These are phyloP conservation scores for Calamus simplicifolius DNA, from an alignment of 176 grass and related monocot species.

Conservation along the genomic window DNA sequence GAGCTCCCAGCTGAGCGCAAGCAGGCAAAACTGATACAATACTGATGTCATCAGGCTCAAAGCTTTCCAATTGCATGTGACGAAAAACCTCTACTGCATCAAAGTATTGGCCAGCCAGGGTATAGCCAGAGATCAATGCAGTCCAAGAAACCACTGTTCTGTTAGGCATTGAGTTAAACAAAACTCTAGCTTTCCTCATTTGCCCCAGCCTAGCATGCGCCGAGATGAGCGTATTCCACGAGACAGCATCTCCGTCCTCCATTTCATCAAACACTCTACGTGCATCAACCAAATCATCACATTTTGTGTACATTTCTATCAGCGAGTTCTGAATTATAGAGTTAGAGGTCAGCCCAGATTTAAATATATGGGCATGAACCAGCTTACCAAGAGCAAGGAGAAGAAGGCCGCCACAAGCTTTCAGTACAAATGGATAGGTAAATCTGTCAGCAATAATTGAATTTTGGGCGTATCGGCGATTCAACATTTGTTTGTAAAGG, in stretches of 20 bases:
- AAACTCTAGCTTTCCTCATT: slow-evolving; percentile 28
- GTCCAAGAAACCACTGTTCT: slow-evolving; percentile 62
- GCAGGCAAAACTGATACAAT: slow-evolving; percentile 49
- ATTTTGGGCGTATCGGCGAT: slow-evolving; percentile 1
- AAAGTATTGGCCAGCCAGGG: slow-evolving; percentile 14
- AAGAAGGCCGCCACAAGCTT: slow-evolving; percentile 30
- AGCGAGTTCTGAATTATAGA: slow-evolving; percentile 46
- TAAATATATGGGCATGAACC: slow-evolving; percentile 35
- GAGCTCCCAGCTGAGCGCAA: slow-evolving; percentile 43
- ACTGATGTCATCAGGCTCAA: slow-evolving; percentile 49
- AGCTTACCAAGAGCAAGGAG: slow-evolving; percentile 27
- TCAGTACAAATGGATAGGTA: slow-evolving; percentile 69
- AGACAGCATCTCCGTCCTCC: slow-evolving; percentile 30
- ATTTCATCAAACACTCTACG: slow-evolving; percentile 51
- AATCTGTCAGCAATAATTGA: slow-evolving; percentile 40
- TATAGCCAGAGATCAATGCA: slow-evolving; percentile 47
- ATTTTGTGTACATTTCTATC: slow-evolving; percentile 50
- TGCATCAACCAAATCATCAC: slow-evolving; percentile 19
- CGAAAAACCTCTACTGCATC: slow-evolving; percentile 31
- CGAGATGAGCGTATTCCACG: slow-evolving; percentile 64
- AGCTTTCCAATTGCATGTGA: slow-evolving; percentile 45
- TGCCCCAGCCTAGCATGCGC: slow-evolving; percentile 40
- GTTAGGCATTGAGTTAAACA: slow-evolving; percentile 43
- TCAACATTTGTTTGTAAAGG: slow-evolving; percentile 38
- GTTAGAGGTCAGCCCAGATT: slow-evolving; percentile 32